phyloP scores from a whole-genome alignment of 495 filamentous ascomycete species.

The Penicillium paxilli region DNA sequence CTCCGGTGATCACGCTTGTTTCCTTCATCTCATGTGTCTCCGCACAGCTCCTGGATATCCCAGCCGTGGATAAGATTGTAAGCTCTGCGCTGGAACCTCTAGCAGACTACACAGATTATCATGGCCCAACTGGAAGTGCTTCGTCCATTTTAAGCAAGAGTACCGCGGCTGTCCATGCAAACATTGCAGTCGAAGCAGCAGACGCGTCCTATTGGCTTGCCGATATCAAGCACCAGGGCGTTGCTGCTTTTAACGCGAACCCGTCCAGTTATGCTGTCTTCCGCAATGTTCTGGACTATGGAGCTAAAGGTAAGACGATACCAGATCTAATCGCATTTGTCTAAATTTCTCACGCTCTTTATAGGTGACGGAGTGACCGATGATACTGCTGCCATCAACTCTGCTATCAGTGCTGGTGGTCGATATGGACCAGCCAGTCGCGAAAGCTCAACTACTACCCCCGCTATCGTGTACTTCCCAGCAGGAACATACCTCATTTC shows the following conservation, averaged over 20 bases:
- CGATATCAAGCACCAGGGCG: slow-evolving; percentile 63
- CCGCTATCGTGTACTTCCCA: slow-evolving; percentile 65
- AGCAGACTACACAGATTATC: slow-evolving; percentile 10
- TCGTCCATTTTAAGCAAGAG: slow-evolving; percentile 1
- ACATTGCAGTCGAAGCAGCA: slow-evolving; percentile 16
- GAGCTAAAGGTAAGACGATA: slow-evolving; percentile 50
- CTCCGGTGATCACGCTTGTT: slow-evolving; percentile 9
- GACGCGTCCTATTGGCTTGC: slow-evolving; percentile 64
- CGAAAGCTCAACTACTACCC: slow-evolving; percentile 50
- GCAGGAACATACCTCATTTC: slow-evolving; percentile 63
- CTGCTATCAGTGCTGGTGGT: slow-evolving; percentile 54
- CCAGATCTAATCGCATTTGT: neutral
- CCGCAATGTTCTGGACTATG: slow-evolving; percentile 78
- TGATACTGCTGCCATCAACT: slow-evolving; percentile 64
- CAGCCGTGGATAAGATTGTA: slow-evolving; percentile 20
- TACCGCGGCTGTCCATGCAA: slow-evolving; percentile 3
- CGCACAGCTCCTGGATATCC: slow-evolving; percentile 23
- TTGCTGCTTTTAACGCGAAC: slow-evolving; percentile 57
- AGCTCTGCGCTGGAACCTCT: slow-evolving; percentile 17
- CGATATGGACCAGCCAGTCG: slow-evolving; percentile 52
- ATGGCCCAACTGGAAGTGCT: slow-evolving; percentile 14
- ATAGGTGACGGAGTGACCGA: slow-evolving; percentile 62
- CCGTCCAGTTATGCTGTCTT: slow-evolving; percentile 61
- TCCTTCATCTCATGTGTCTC: slow-evolving; percentile 19
- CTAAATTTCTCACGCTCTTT: neutral